These are phyloP conservation scores for Stropharia rugosoannulata DNA, from an alignment of 768 basidiomycete genomes.

Conservation along the genomic window DNA sequence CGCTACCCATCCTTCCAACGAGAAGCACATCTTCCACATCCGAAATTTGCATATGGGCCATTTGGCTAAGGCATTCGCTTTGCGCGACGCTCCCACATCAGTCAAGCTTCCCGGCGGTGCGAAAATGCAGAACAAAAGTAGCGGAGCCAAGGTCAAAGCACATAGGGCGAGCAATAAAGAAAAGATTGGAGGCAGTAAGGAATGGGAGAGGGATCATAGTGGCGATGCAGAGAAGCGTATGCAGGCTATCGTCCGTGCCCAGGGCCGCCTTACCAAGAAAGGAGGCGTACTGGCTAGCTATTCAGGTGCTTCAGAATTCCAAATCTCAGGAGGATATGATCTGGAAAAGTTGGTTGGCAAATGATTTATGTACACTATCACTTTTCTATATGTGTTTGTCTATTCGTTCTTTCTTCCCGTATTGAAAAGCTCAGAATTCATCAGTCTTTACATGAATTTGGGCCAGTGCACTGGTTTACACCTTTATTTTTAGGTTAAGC, in stretches of 20 bases:
- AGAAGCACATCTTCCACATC: conserved; percentile 97
- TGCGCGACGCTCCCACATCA: conserved; percentile 78
- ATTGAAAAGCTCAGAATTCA: no score
- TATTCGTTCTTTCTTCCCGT: no score
- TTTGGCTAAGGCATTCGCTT: conserved; percentile 86
- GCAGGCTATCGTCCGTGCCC: conserved; percentile 80
- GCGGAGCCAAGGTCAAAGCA: conserved; percentile 14
- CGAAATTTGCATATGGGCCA: conserved; percentile 94
- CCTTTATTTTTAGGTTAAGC: not conserved
- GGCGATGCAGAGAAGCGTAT: conserved; percentile 77
- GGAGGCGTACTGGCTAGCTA: conserved; percentile 68
- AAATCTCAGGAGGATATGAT: conserved; percentile 64
- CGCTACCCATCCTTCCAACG: conserved; percentile 92
- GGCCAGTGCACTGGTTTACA: no score
- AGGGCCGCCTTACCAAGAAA: conserved; percentile 80
- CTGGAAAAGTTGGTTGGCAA: conserved; percentile 55
- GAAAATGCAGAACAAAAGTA: conserved; percentile 11
- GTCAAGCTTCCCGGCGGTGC: conserved; percentile 31
- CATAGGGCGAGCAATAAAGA: conserved; percentile 19
- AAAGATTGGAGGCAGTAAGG: conserved; percentile 21
- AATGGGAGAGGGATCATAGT: conserved; percentile 43
- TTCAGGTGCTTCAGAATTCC: conserved; percentile 75
- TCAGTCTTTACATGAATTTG: no score
- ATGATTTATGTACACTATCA: not conserved
- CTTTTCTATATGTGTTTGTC: not conserved